These are phyloP conservation scores for Colletotrichum spinosum DNA, from an alignment of 2,329 filamentous ascomycete species.

Conservation along the genomic window DNA sequence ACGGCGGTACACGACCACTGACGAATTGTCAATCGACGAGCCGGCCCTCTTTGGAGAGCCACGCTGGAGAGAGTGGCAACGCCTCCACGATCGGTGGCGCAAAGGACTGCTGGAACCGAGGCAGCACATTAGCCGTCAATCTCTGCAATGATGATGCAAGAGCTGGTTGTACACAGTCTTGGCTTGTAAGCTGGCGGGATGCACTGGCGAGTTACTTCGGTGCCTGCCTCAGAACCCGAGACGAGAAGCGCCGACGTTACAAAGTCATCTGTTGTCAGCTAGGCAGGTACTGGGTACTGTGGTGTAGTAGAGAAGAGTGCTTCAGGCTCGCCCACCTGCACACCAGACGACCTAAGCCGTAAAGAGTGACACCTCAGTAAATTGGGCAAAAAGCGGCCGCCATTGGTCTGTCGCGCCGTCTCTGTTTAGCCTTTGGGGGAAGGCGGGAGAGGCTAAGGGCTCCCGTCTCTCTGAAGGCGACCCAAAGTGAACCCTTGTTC, in stretches of 20 bases:
- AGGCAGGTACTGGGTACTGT: constrained; percentile 14
- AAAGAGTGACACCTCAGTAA: not conserved
- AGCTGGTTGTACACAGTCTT: constrained; percentile 8
- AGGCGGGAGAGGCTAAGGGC: constrained; percentile 19
- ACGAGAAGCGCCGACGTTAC: constrained; percentile 31
- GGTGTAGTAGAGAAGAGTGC: constrained; percentile 7
- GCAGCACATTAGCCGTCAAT: not conserved
- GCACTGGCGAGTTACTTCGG: constrained; percentile 27
- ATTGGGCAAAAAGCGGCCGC: not conserved
- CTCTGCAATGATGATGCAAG: not conserved
- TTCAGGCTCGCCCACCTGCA: constrained; percentile 18
- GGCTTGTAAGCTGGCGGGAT: constrained; percentile 16
- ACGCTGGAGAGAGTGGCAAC: too few relatives aligned
- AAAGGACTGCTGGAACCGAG: too few relatives aligned
- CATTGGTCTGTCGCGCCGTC: not conserved
- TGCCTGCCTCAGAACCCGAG: constrained; percentile 32
- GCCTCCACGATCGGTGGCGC: too few relatives aligned
- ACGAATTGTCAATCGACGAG: not conserved
- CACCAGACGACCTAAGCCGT: constrained; percentile 6
- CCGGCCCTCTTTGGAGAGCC: not conserved
- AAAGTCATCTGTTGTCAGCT: constrained; percentile 17
- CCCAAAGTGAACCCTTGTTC: constrained; percentile 78
- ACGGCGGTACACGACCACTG: too few relatives aligned
- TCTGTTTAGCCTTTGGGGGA: not conserved
- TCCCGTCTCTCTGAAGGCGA: constrained; percentile 48